Evolutionary conservation across 208 protist species (phyloP).

Genomic region (Acanthamoeba healyi): DNA sequence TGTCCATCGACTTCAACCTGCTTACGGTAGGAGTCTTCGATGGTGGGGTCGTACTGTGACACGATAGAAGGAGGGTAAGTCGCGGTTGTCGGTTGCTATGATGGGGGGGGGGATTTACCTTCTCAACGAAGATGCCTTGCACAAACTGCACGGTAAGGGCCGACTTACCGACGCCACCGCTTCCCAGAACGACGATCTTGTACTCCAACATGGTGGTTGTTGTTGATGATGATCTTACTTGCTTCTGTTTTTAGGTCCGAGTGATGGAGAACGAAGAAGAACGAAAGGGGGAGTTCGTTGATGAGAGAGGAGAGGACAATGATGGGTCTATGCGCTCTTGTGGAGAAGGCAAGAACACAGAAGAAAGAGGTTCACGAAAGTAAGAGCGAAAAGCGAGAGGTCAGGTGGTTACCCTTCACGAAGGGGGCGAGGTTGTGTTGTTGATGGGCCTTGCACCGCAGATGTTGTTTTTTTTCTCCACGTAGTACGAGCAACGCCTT

Average conservation of each 20-base stretch:
- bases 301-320: neutral
- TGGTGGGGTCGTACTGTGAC: slow-evolving; percentile 90
- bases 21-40: slow-evolving; percentile 92
- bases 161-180: slow-evolving; percentile 90
- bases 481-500: neutral
- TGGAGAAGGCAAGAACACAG: neutral
- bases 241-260: neutral
- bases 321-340: too few species aligned
- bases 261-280: neutral
- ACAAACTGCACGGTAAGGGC: slow-evolving; percentile 75
- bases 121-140: slow-evolving; percentile 75
- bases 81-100: too few species aligned
- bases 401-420: neutral
- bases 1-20: slow-evolving; percentile 89
- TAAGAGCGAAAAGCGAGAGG: neutral
- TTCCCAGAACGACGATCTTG: slow-evolving; percentile 91
- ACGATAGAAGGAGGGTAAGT: neutral
- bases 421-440: neutral
- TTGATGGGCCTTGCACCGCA: neutral
- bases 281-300: neutral
- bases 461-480: neutral
- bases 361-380: neutral
- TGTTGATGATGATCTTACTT: neutral
- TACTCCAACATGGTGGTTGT: slow-evolving; percentile 62
- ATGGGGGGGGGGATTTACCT: slow-evolving; percentile 14